Evolutionary conservation across 2,329 filamentous ascomycete species (phyloP).

Genomic region (Aspergillus ustus): DNA sequence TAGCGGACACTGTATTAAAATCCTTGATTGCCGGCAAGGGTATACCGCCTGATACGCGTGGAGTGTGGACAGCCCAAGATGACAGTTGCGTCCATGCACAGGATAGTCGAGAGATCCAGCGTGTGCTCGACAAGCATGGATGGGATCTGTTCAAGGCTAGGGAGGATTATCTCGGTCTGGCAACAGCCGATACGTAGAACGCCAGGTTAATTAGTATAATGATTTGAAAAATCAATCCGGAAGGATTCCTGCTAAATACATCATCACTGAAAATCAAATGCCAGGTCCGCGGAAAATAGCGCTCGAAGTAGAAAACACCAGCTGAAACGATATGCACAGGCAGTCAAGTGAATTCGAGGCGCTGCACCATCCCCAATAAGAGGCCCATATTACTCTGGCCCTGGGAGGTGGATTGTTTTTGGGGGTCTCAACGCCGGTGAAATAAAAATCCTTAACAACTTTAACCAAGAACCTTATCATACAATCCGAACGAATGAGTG

Average conservation of each 20-base stretch:
- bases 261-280: neutral
- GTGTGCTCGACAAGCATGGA: constrained; percentile 51
- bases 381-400: neutral
- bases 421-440: neutral
- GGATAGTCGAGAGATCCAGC: constrained; percentile 39
- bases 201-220: constrained; percentile 9
- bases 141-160: constrained; percentile 37
- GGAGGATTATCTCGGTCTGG: constrained; percentile 43
- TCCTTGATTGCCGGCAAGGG: constrained; percentile 35
- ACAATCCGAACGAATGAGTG: constrained; percentile 10
- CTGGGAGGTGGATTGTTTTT: neutral
- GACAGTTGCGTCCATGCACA: constrained; percentile 43
- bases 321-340: neutral
- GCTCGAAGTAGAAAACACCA: neutral
- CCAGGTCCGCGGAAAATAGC: neutral
- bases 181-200: constrained; percentile 25
- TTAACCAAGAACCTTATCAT: constrained; percentile 16
- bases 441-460: neutral
- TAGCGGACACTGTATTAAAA: constrained; percentile 44
- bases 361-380: neutral
- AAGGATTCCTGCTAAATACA: constrained; percentile 8
- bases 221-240: neutral
- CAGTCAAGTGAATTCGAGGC: neutral
- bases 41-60: constrained; percentile 47
- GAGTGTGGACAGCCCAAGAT: constrained; percentile 55